Evolutionary conservation across 1,284 basidiomycete species (phyloP).

Genomic region (Cryptococcus sp.): DNA sequence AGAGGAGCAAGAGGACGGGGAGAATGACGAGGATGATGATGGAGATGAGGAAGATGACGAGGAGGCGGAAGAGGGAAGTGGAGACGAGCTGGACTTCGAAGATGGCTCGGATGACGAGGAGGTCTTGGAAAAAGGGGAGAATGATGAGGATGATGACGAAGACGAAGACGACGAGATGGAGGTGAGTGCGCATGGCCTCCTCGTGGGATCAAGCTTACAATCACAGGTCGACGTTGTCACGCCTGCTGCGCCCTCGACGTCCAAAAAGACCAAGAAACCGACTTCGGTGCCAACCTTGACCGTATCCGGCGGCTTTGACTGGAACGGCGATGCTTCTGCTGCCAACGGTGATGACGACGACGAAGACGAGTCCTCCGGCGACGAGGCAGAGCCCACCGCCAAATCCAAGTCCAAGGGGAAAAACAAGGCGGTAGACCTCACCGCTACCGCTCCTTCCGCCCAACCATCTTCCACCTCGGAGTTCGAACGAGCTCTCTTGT

Average conservation of each 20-base stretch:
- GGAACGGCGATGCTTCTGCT: slow-evolving; percentile 46
- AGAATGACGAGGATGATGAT: slow-evolving; percentile 14
- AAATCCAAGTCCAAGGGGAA: slow-evolving; percentile 20
- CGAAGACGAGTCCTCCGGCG: slow-evolving; percentile 17
- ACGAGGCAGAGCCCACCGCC: slow-evolving; percentile 19
- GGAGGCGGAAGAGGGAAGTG: slow-evolving; percentile 8
- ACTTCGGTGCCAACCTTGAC: slow-evolving; percentile 38
- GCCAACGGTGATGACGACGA: slow-evolving; percentile 11
- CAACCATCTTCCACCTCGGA: slow-evolving; percentile 64
- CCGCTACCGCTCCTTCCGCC: slow-evolving; percentile 32
- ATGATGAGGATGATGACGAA: slow-evolving; percentile 6
- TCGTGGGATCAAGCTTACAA: slow-evolving; percentile 1
- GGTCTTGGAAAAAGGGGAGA: too few species aligned
- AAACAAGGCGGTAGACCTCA: slow-evolving; percentile 53
- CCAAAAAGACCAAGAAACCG: slow-evolving; percentile 20
- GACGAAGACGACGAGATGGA: slow-evolving; percentile 13
- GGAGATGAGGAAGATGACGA: slow-evolving; percentile 7
- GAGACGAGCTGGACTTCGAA: slow-evolving; percentile 7
- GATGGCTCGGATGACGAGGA: slow-evolving; percentile 8
- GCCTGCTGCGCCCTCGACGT: slow-evolving; percentile 15
- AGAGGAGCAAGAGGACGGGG: slow-evolving; percentile 23
- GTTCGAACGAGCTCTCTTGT: slow-evolving; percentile 87
- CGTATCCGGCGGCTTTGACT: slow-evolving; percentile 51
- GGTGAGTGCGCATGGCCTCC: background rate
- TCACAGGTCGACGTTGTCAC: slow-evolving; percentile 2